A percentile compares a stretch with the other conserved stretches of the same genome.
phyloP scores from a whole-genome alignment of 441 rosid genomes.

The Brassica balearica region DNA sequence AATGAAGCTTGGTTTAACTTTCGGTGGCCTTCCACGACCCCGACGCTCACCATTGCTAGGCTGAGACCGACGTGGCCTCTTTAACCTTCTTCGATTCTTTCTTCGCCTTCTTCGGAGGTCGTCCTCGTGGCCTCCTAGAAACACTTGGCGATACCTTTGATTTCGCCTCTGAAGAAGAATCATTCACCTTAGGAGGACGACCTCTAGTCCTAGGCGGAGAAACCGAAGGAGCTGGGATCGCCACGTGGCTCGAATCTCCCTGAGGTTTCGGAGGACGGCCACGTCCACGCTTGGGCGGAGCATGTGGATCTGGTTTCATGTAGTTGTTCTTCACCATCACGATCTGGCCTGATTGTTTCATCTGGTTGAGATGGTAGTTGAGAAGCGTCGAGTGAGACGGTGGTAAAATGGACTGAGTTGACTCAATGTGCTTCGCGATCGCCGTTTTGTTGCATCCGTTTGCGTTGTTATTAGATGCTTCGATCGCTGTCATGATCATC shows the following conservation, averaged over 20 bases:
- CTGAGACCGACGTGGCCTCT: slow-evolving; percentile 10
- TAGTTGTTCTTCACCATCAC: slow-evolving; percentile 64
- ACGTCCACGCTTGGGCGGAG: slow-evolving; percentile 79
- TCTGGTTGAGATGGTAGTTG: slow-evolving; percentile 60
- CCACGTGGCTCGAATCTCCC: slow-evolving; percentile 39
- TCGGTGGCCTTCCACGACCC: slow-evolving; percentile 88
- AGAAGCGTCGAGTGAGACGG: slow-evolving; percentile 63
- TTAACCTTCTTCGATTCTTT: slow-evolving; percentile 17
- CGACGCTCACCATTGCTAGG: slow-evolving; percentile 48
- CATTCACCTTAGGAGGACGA: slow-evolving; percentile 73
- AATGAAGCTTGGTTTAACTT: slow-evolving; percentile 45
- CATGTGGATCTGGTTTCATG: slow-evolving; percentile 67
- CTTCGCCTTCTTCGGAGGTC: slow-evolving; percentile 73
- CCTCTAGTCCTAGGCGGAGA: slow-evolving; percentile 69
- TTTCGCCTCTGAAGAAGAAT: slow-evolving; percentile 47
- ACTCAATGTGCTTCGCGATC: slow-evolving; percentile 65
- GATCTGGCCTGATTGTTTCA: slow-evolving; percentile 73
- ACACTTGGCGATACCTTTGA: slow-evolving; percentile 28
- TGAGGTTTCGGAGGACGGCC: slow-evolving; percentile 78
- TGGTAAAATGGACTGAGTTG: slow-evolving; percentile 57
- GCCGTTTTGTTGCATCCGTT: slow-evolving; percentile 62
- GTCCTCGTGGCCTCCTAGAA: slow-evolving; percentile 66
- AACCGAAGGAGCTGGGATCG: slow-evolving; percentile 10
- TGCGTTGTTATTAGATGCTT: slow-evolving; percentile 52
- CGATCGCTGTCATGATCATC: slow-evolving; percentile 83